A percentile compares a stretch with the other conserved stretches of the same genome.
Evolutionary conservation across 345 rosid species (phyloP).

Genomic region (Eucalyptus coolabah): DNA sequence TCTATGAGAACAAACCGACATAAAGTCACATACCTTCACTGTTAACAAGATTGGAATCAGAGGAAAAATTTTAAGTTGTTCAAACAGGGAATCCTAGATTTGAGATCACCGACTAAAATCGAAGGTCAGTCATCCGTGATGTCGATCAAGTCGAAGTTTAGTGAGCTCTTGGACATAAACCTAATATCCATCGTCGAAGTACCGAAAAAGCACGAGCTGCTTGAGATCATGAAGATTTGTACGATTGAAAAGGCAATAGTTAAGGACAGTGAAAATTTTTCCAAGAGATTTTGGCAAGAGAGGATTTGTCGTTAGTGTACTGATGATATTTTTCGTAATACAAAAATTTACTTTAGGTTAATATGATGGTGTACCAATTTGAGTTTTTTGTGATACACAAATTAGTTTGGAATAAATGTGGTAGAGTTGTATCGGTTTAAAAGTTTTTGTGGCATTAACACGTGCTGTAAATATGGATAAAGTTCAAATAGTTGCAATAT

Average conservation of each 20-base stretch:
- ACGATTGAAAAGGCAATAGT: not conserved
- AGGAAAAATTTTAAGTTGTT: not conserved
- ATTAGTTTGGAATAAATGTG: too few relatives aligned
- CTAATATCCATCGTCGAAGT: not conserved
- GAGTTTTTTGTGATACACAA: not conserved
- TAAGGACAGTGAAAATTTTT: not conserved
- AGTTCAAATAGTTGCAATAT: not conserved
- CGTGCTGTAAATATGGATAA: not conserved
- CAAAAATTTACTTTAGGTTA: not conserved
- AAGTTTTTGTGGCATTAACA: not conserved
- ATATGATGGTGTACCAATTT: not conserved
- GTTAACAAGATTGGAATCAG: not conserved
- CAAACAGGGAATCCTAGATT: not conserved
- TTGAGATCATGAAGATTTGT: not conserved
- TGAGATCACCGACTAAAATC: not conserved
- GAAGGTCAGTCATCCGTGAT: not conserved
- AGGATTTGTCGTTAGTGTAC: not conserved
- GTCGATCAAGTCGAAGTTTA: not conserved
- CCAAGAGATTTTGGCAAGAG: not conserved
- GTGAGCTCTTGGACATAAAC: not conserved
- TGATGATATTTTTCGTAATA: not conserved
- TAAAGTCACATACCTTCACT: not conserved
- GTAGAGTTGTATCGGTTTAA: fast-evolving
- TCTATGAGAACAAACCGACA: not conserved
- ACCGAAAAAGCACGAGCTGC: not conserved